Percentiles rank a stretch among this genome's conserved stretches.
These are phyloP conservation scores for Xerocomus brunneocitrinus DNA, from an alignment of 768 basidiomycete genomes.

Conservation along the genomic window DNA sequence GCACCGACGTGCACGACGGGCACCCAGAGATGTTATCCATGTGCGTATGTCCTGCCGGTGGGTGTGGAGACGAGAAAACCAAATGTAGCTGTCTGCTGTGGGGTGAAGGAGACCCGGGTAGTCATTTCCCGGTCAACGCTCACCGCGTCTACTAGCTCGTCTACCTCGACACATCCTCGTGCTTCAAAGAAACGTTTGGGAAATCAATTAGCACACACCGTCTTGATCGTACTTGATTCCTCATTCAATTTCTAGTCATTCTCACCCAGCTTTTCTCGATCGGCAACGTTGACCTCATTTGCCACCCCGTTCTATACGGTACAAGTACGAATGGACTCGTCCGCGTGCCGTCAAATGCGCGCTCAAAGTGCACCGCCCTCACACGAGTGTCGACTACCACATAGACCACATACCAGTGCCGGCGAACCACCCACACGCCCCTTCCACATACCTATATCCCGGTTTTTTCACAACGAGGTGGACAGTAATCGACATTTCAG, in stretches of 20 bases:
- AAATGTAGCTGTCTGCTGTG: too few species aligned
- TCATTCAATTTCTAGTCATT: too few species aligned
- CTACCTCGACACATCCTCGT: background rate
- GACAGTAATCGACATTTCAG: too few species aligned
- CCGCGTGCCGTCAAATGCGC: background rate
- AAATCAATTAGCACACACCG: too few species aligned
- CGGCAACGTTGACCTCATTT: background rate
- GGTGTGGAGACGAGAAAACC: background rate
- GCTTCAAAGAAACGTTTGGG: background rate
- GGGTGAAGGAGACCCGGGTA: too few species aligned
- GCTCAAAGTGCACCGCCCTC: background rate
- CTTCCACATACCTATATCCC: too few species aligned
- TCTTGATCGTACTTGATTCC: background rate
- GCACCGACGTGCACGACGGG: background rate
- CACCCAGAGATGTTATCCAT: too few species aligned
- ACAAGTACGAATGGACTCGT: too few species aligned
- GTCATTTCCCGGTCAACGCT: background rate
- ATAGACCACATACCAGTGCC: background rate
- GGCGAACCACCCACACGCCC: background rate
- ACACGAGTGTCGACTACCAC: background rate
- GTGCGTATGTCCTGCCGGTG: too few species aligned
- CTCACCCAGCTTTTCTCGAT: background rate
- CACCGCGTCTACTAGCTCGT: background rate
- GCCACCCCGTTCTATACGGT: background rate
- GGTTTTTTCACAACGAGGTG: background rate